Conservation (phyloP, 768 basidiomycete genomes). For the Grammothele lineata region DNA sequence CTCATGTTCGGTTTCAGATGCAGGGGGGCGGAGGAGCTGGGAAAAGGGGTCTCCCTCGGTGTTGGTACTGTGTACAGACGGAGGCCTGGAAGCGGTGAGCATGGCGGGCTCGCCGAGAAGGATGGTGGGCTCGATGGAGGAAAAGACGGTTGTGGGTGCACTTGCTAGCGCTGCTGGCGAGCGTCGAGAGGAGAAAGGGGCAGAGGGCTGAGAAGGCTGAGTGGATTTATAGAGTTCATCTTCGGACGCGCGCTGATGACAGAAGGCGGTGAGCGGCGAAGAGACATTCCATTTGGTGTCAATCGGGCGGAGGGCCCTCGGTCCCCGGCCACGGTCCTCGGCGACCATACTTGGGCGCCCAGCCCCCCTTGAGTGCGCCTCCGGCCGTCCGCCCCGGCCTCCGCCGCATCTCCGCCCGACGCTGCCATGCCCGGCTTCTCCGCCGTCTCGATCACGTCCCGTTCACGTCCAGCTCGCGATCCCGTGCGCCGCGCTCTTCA, state of each 20-base stretch:
- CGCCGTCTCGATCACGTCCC: background rate
- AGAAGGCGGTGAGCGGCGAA: slow-evolving; percentile 17
- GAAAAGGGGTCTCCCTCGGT: slow-evolving; percentile 66
- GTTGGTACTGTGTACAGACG: slow-evolving; percentile 55
- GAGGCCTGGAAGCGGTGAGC: slow-evolving; percentile 50
- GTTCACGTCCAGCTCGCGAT: background rate
- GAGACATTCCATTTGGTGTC: no score
- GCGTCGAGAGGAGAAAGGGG: slow-evolving; percentile 18
- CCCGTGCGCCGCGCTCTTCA: background rate
- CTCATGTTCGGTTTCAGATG: slow-evolving; percentile 61
- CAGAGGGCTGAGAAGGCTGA: slow-evolving; percentile 7
- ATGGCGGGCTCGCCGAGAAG: slow-evolving; percentile 28
- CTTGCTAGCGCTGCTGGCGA: slow-evolving; percentile 15
- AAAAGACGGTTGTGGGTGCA: slow-evolving; percentile 5
- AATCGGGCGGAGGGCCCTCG: no score
- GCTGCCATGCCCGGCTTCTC: background rate
- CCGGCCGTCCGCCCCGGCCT: background rate
- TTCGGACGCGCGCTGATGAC: slow-evolving; percentile 14
- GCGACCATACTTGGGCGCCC: no score
- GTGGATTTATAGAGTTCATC: slow-evolving; percentile 18
- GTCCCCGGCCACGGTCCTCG: no score
- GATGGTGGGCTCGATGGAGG: no score
- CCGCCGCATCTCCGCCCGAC: background rate
- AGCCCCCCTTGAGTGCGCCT: no score
- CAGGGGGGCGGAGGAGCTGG: slow-evolving; percentile 59